A percentile compares a stretch with the other conserved stretches of the same genome.
These are phyloP conservation scores for Avena insularis DNA, from an alignment of 176 grass and related monocot species.

Conservation along the genomic window DNA sequence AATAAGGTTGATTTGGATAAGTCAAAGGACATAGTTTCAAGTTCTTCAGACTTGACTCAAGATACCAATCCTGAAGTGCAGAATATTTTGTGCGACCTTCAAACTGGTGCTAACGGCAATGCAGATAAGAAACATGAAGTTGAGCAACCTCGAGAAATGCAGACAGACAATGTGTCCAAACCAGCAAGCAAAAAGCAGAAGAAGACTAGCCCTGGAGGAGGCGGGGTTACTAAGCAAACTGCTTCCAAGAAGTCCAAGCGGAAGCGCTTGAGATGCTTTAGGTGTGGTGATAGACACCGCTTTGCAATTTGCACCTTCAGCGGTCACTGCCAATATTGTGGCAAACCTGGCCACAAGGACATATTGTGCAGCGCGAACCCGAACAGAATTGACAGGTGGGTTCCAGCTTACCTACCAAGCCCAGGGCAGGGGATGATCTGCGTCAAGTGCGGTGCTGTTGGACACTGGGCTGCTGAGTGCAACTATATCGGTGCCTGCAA, in stretches of 20 bases:
- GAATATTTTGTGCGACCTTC: conserved; percentile 48
- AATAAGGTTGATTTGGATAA: conserved; percentile 32
- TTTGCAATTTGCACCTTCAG: not conserved
- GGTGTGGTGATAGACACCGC: conserved; percentile 13
- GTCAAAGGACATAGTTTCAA: conserved; percentile 42
- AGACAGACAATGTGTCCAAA: conserved; percentile 47
- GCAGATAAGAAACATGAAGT: conserved; percentile 58
- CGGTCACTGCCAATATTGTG: not conserved
- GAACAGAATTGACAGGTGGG: not conserved
- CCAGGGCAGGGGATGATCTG: not conserved
- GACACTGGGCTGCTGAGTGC: not conserved
- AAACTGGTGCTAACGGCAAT: conserved; percentile 60
- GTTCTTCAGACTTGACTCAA: conserved; percentile 46
- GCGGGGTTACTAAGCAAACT: not conserved
- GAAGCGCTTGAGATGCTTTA: not conserved
- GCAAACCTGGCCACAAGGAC: conserved; percentile 15
- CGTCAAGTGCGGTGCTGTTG: not conserved
- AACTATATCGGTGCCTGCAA: not conserved
- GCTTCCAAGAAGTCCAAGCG: not conserved
- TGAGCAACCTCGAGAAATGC: conserved; percentile 55
- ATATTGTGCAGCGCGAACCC: not conserved
- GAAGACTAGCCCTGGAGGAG: not conserved
- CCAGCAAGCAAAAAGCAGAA: conserved; percentile 32
- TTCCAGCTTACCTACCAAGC: not conserved
- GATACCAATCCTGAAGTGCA: conserved; percentile 39